Evolutionary conservation across 805 yeast genomes (phyloP).

Genomic region (Starmerella potacharoeniae): DNA sequence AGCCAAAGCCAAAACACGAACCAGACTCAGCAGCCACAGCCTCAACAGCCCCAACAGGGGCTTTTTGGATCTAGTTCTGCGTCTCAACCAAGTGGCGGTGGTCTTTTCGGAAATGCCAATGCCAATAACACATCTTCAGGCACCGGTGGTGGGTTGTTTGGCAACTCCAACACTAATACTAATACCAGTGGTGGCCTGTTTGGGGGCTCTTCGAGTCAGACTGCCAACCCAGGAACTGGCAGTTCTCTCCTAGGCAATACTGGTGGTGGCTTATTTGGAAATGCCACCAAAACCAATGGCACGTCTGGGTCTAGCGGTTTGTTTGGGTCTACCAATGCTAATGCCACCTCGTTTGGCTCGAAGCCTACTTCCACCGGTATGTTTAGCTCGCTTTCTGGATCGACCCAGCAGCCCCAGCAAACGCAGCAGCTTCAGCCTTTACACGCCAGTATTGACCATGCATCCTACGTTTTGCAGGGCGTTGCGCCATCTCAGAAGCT

Average conservation of each 20-base stretch:
- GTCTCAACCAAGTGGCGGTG: slow-evolving; percentile 21
- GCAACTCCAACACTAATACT: slow-evolving; percentile 6
- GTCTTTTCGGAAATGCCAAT: slow-evolving; percentile 22
- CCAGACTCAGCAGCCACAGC: slow-evolving; percentile 12
- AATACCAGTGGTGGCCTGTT: slow-evolving; percentile 7
- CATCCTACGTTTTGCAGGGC: slow-evolving; percentile 21
- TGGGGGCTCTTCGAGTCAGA: slow-evolving; percentile 5
- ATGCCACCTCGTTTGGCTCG: background rate
- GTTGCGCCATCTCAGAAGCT: slow-evolving; percentile 20
- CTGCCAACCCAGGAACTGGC: background rate
- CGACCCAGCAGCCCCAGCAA: slow-evolving; percentile 1
- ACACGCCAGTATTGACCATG: slow-evolving; percentile 25
- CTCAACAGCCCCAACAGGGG: slow-evolving; percentile 12
- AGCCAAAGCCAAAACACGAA: background rate
- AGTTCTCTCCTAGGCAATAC: background rate
- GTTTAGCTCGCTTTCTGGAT: slow-evolving; percentile 1
- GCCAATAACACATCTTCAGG: background rate
- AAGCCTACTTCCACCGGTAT: background rate
- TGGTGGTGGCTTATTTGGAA: slow-evolving; percentile 11
- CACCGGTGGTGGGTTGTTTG: slow-evolving; percentile 21
- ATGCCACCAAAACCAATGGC: background rate
- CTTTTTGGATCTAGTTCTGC: slow-evolving; percentile 18
- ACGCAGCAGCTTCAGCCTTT: slow-evolving; percentile 8
- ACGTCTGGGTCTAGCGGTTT: slow-evolving; percentile 3
- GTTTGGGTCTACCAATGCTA: slow-evolving; percentile 1